A percentile compares a stretch with the other conserved stretches of the same genome.
Conservation (phyloP, 805 yeast genomes). For the Teunomyces funiuensis region DNA sequence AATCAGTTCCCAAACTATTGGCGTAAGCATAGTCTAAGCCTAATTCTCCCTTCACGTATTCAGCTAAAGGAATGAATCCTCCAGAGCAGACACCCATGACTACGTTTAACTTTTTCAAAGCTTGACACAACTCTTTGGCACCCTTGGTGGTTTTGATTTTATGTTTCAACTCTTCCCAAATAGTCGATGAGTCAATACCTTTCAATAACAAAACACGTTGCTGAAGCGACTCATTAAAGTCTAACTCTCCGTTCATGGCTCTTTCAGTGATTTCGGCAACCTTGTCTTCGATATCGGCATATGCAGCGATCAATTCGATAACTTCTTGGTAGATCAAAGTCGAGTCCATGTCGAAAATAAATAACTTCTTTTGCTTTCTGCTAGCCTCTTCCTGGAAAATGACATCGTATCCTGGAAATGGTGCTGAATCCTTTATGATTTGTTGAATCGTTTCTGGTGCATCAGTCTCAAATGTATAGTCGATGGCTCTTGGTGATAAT, state of each 20-base stretch:
- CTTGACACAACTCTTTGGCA: slow-evolving; percentile 66
- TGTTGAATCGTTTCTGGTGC: slow-evolving; percentile 11
- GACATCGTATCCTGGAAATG: slow-evolving; percentile 24
- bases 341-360: slow-evolving; percentile 97
- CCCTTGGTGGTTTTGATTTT: slow-evolving; percentile 83
- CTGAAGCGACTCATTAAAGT: slow-evolving; percentile 76
- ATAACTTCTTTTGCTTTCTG: slow-evolving; percentile 49
- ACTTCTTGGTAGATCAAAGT: slow-evolving; percentile 95
- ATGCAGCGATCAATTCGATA: slow-evolving; percentile 90
- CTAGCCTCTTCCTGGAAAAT: slow-evolving; percentile 26
- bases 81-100: slow-evolving; percentile 89
- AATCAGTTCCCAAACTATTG: slow-evolving; percentile 53
- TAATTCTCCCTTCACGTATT: slow-evolving; percentile 62
- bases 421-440: slow-evolving; percentile 6
- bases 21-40: slow-evolving; percentile 89
- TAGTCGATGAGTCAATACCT: slow-evolving; percentile 69
- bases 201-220: slow-evolving; percentile 76
- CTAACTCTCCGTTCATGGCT: slow-evolving; percentile 97
- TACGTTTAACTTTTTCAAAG: slow-evolving; percentile 59
- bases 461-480: slow-evolving; percentile 15
- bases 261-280: slow-evolving; percentile 87
- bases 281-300: slow-evolving; percentile 84
- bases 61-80: slow-evolving; percentile 89
- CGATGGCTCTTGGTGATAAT: slow-evolving; percentile 24
- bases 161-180: slow-evolving; percentile 77